These are phyloP conservation scores for Teratosphaeria destructans DNA, from an alignment of 2,329 filamentous ascomycete genomes.

Conservation along the genomic window DNA sequence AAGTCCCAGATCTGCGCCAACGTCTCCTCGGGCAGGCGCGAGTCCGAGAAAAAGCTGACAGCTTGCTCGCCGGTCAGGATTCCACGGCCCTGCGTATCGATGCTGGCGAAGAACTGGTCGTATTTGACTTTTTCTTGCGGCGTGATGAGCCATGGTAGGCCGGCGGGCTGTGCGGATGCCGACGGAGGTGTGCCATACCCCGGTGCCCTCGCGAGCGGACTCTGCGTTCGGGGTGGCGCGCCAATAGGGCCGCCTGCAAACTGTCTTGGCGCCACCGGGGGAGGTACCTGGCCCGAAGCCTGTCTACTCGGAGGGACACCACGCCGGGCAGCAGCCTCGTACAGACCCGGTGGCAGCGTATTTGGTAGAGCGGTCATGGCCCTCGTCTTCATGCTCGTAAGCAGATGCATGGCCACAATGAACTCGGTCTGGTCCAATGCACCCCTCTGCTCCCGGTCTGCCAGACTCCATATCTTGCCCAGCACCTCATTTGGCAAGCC, in stretches of 20 bases:
- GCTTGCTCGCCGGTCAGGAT: slow-evolving; percentile 90
- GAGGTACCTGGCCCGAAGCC: slow-evolving; percentile 16
- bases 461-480: slow-evolving; percentile 91
- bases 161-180: slow-evolving; percentile 44
- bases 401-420: slow-evolving; percentile 93
- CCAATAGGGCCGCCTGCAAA: slow-evolving; percentile 52
- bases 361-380: slow-evolving; percentile 68
- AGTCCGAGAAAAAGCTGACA: slow-evolving; percentile 87
- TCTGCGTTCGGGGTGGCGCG: slow-evolving; percentile 47
- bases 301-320: slow-evolving; percentile 36
- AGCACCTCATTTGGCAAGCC: slow-evolving; percentile 80
- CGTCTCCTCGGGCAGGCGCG: slow-evolving; percentile 75
- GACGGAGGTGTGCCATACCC: slow-evolving; percentile 38
- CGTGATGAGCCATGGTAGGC: slow-evolving; percentile 70
- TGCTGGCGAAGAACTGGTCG: slow-evolving; percentile 70
- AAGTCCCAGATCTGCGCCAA: slow-evolving; percentile 96
- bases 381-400: slow-evolving; percentile 83
- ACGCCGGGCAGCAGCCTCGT: slow-evolving; percentile 76
- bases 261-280: slow-evolving; percentile 64
- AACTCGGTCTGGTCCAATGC: slow-evolving; percentile 82
- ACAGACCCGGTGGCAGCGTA: slow-evolving; percentile 72
- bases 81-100: slow-evolving; percentile 72
- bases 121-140: slow-evolving; percentile 78
- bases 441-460: slow-evolving; percentile 87
- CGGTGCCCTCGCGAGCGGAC: slow-evolving; percentile 44